Evolutionary conservation across 768 basidiomycete species (phyloP), one percentile per base, ranked within the genome.

Genomic region (Tricholoma furcatifolium): DNA sequence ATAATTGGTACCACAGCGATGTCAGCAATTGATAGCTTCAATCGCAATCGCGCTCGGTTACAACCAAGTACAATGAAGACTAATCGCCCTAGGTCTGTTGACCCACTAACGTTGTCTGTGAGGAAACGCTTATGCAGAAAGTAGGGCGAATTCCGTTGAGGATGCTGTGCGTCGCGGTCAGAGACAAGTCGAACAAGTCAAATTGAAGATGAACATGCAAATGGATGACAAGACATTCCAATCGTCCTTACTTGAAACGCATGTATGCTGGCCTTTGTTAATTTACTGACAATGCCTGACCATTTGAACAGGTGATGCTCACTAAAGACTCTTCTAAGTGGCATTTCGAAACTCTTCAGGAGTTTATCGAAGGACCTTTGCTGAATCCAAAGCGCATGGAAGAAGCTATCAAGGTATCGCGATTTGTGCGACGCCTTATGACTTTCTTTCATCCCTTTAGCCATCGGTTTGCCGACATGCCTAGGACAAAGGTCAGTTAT

Each of bases 201-300:
- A 91, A 68, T 76, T 97, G 49, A 92, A 93, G 65, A 80, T 89
- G 64, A 89, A 87, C 54, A 84, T 97, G 81, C 90, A 93, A 70
- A 91, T 98, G 83, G 97, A 99, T 65, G 97, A 98, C 67, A 87
- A 80, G 66, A 82, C 88, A 4, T 99, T 98, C 70, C 92, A 95
- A 63, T 75, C 85, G 4, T 80, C 78, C 36, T 74, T 99, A 45
- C 76, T 94, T 18, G 93, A 97, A 61, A 92, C 93, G 2, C 91
- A 93, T 70, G 93, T 93, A 47, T 55, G 53, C 34, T 15, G 11
- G n/a, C 30, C 7, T 35, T 17, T 38, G 27, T 12, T 18, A 11
- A 31, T 12, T 15, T 43, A 34, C 34, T 27, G 7, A 27, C 7
- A 27, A 27, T 27, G 7, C 27, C 54, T 52, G 31, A 58, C 32